Evolutionary conservation across 495 filamentous ascomycete species (phyloP).

Genomic region (Penicillium turbatum): DNA sequence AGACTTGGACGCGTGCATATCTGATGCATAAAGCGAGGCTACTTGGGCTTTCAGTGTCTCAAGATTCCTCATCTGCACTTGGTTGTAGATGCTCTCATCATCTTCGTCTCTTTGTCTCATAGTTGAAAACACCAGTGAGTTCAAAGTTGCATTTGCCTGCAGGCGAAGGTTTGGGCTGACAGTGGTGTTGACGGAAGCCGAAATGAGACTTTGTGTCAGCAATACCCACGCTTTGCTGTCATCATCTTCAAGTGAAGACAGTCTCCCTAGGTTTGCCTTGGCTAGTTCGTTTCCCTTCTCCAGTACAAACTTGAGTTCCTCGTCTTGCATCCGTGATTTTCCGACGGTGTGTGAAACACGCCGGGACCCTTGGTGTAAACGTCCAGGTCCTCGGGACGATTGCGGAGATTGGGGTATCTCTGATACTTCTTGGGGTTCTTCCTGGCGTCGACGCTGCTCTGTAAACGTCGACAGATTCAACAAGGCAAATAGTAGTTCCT

Average conservation of each 20-base stretch:
- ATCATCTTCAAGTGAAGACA: slow-evolving; percentile 57
- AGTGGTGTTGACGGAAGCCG: slow-evolving; percentile 50
- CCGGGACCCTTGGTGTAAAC: slow-evolving; percentile 53
- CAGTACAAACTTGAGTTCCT: slow-evolving; percentile 63
- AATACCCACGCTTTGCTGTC: slow-evolving; percentile 69
- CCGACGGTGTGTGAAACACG: slow-evolving; percentile 51
- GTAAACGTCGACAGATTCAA: slow-evolving; percentile 57
- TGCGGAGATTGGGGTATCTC: slow-evolving; percentile 25
- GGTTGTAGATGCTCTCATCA: slow-evolving; percentile 33
- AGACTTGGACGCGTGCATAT: slow-evolving; percentile 26
- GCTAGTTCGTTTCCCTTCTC: slow-evolving; percentile 77
- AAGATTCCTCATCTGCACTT: slow-evolving; percentile 67
- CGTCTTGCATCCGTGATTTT: slow-evolving; percentile 44
- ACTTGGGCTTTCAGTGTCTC: slow-evolving; percentile 59
- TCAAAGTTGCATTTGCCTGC: slow-evolving; percentile 68
- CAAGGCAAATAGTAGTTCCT: slow-evolving; percentile 70
- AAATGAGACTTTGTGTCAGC: slow-evolving; percentile 65
- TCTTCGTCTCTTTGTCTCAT: slow-evolving; percentile 34
- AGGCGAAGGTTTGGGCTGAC: slow-evolving; percentile 60
- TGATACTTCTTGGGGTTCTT: slow-evolving; percentile 21
- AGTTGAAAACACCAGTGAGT: slow-evolving; percentile 60
- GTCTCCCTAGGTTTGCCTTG: slow-evolving; percentile 69
- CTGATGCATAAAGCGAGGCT: slow-evolving; percentile 44
- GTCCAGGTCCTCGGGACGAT: slow-evolving; percentile 27
- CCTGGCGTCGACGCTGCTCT: slow-evolving; percentile 26